phyloP scores from a whole-genome alignment of 306 rosid species.

The Arachis stenosperma region DNA sequence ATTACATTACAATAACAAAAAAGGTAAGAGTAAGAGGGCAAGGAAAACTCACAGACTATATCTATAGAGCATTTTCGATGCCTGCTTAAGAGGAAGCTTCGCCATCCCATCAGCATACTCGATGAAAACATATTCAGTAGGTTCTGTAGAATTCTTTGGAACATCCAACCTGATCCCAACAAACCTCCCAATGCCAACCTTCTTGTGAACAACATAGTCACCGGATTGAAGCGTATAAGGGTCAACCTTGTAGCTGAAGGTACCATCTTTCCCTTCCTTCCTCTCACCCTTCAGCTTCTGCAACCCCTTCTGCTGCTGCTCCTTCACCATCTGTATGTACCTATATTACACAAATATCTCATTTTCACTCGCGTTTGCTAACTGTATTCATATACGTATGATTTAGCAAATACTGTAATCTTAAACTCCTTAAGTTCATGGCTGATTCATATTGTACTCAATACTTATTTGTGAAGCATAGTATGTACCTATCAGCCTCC shows the following conservation, averaged over 20 bases:
- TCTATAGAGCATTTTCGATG: slow-evolving; percentile 90
- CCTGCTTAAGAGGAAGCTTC: slow-evolving; percentile 85
- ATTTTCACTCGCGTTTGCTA: too few relatives aligned
- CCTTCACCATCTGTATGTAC: slow-evolving; percentile 76
- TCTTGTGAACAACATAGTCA: slow-evolving; percentile 91
- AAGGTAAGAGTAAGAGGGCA: neutral
- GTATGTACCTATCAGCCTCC: slow-evolving; percentile 77
- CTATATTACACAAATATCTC: slow-evolving; percentile 13
- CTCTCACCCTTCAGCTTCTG: slow-evolving; percentile 77
- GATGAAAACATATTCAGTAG: slow-evolving; percentile 79
- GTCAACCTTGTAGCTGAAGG: slow-evolving; percentile 70
- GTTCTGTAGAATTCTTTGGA: slow-evolving; percentile 54
- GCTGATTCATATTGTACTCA: too few relatives aligned
- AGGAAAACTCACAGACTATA: slow-evolving; percentile 71
- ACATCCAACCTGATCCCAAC: slow-evolving; percentile 81
- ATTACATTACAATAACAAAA: neutral
- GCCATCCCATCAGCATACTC: slow-evolving; percentile 98
- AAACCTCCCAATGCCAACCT: slow-evolving; percentile 90
- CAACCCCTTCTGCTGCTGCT: slow-evolving; percentile 88
- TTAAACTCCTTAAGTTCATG: too few relatives aligned
- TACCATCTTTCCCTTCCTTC: slow-evolving; percentile 47
- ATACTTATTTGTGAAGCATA: too few relatives aligned
- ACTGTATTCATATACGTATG: too few relatives aligned
- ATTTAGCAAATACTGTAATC: too few relatives aligned
- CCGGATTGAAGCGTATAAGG: slow-evolving; percentile 89